These are phyloP conservation scores for Boletus sp. DNA, from an alignment of 768 basidiomycete species.

Conservation along the genomic window DNA sequence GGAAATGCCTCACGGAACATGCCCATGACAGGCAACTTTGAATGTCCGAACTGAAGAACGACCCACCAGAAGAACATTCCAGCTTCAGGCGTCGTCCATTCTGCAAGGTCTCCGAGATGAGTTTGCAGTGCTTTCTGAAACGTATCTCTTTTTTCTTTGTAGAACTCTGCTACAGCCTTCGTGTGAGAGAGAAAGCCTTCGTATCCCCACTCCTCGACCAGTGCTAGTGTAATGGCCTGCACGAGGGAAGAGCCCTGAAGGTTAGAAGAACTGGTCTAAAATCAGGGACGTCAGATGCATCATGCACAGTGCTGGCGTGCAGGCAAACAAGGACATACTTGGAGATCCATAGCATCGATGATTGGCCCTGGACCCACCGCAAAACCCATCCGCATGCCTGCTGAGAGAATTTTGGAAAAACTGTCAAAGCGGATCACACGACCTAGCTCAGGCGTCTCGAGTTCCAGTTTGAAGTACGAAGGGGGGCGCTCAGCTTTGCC, in stretches of 20 bases:
- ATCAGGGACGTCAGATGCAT: slow-evolving; percentile 8
- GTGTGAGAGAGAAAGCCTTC: slow-evolving; percentile 72
- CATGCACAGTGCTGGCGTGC: slow-evolving; percentile 8
- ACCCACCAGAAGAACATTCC: slow-evolving; percentile 89
- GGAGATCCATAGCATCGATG: slow-evolving; percentile 63
- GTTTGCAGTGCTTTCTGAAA: slow-evolving; percentile 75
- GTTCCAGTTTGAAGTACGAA: slow-evolving; percentile 82
- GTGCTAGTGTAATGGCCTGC: slow-evolving; percentile 55
- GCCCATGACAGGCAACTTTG: slow-evolving; percentile 1
- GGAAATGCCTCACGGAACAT: slow-evolving; percentile 3
- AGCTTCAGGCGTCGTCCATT: slow-evolving; percentile 67
- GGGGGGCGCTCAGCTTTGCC: slow-evolving; percentile 59
- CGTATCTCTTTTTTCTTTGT: slow-evolving; percentile 66
- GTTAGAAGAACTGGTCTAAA: slow-evolving; percentile 62
- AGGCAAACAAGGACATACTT: slow-evolving; percentile 43
- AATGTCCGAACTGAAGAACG: slow-evolving; percentile 9
- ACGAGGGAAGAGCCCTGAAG: slow-evolving; percentile 63
- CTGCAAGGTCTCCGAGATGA: slow-evolving; percentile 74
- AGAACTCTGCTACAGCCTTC: slow-evolving; percentile 65
- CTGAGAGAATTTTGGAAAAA: slow-evolving; percentile 77
- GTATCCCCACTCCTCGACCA: slow-evolving; percentile 72
- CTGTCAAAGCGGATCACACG: slow-evolving; percentile 88
- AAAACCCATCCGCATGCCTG: slow-evolving; percentile 80
- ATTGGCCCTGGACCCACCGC: slow-evolving; percentile 70
- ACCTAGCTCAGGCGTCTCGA: slow-evolving; percentile 60